A percentile compares a stretch with the other conserved stretches of the same genome.
phyloP scores from a whole-genome alignment of 1,284 basidiomycete genomes.

The Cutaneotrichosporon cutaneum region DNA sequence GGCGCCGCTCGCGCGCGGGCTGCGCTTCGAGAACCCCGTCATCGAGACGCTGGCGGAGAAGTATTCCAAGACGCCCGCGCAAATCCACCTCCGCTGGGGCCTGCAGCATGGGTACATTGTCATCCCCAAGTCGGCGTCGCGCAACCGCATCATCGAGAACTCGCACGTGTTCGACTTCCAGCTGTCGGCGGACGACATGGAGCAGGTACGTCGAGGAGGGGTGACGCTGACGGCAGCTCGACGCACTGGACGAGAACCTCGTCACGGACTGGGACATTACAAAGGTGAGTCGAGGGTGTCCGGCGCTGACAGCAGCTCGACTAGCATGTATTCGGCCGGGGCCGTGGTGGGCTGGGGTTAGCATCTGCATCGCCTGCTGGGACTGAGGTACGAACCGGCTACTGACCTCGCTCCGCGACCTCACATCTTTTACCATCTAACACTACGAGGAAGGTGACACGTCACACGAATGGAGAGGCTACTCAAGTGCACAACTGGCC shows the following conservation, averaged over 20 bases:
- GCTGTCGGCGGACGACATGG: conserved; percentile 54
- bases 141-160: conserved; percentile 56
- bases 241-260: conserved; percentile 15
- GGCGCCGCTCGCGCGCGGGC: conserved; percentile 55
- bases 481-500: neutral
- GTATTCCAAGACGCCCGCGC: conserved; percentile 51
- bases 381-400: too few species aligned
- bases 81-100: conserved; percentile 58
- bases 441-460: too few species aligned
- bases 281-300: neutral
- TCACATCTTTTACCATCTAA: too few species aligned
- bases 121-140: conserved; percentile 57
- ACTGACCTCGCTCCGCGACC: too few species aligned
- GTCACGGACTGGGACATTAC: conserved; percentile 44
- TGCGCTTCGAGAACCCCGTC: conserved; percentile 53
- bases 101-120: conserved; percentile 56
- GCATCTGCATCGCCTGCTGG: too few species aligned
- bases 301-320: neutral
- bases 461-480: neutral
- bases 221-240: conserved; percentile 3
- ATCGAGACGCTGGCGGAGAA: conserved; percentile 48
- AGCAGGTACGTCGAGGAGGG: conserved; percentile 36
- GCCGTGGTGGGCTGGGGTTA: too few species aligned
- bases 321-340: neutral
- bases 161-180: conserved; percentile 56